These are phyloP conservation scores for Phialophora macrospora DNA, from an alignment of 2,329 filamentous ascomycete species.

Conservation along the genomic window DNA sequence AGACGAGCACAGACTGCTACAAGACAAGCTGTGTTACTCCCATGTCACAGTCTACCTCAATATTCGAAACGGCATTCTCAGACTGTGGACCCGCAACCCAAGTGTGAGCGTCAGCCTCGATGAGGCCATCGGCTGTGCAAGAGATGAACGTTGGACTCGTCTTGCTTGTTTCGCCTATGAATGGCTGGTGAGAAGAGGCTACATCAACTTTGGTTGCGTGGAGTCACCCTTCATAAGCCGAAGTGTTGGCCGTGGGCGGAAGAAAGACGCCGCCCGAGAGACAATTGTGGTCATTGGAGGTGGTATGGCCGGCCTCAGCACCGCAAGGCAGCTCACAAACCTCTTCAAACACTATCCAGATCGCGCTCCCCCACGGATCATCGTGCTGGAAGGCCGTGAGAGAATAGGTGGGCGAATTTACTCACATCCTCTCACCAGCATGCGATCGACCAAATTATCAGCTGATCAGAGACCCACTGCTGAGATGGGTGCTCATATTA, in stretches of 20 bases:
- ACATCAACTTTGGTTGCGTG: conserved; percentile 95
- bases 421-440: conserved; percentile 71
- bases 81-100: conserved; percentile 87
- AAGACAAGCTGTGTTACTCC: conserved; percentile 78
- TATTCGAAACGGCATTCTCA: conserved; percentile 89
- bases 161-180: conserved; percentile 86
- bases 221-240: conserved; percentile 62
- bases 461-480: conserved; percentile 72
- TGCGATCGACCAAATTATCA: conserved; percentile 59
- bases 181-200: conserved; percentile 88
- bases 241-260: conserved; percentile 49
- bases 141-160: conserved; percentile 85
- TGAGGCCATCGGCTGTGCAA: conserved; percentile 88
- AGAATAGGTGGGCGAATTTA: conserved; percentile 92
- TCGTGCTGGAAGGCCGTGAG: conserved; percentile 84
- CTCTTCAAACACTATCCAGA: conserved; percentile 79
- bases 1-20: conserved; percentile 80
- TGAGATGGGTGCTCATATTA: conserved; percentile 97
- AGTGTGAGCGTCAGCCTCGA: conserved; percentile 78
- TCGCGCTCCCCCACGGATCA: conserved; percentile 71
- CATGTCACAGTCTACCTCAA: conserved; percentile 97
- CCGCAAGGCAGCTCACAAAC: conserved; percentile 87
- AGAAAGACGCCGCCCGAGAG: conserved; percentile 61
- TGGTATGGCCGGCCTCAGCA: conserved; percentile 90
- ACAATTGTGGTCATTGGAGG: conserved; percentile 88